Conservation (phyloP, 2,329 filamentous ascomycete genomes). For the Botrytis paeoniae region DNA sequence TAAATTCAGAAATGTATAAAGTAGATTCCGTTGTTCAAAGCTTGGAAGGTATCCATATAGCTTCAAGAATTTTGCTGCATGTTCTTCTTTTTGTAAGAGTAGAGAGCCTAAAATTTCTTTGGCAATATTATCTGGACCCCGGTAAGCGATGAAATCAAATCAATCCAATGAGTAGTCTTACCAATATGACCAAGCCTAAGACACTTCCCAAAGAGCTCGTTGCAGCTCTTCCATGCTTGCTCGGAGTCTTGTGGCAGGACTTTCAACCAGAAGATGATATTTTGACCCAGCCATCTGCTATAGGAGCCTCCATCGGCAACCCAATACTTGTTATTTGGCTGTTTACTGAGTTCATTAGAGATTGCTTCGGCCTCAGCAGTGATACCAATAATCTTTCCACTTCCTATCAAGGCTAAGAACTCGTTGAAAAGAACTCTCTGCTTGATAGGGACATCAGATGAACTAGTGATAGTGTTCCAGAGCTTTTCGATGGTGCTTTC, state of each 20-base stretch:
- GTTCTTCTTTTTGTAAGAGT: slow-evolving; percentile 26
- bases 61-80: slow-evolving; percentile 27
- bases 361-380: slow-evolving; percentile 52
- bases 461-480: slow-evolving; percentile 43
- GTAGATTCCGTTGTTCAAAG: slow-evolving; percentile 36
- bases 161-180: slow-evolving; percentile 18
- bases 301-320: slow-evolving; percentile 35
- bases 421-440: slow-evolving; percentile 61
- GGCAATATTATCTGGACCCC: slow-evolving; percentile 30
- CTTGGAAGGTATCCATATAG: slow-evolving; percentile 31
- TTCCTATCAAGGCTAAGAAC: slow-evolving; percentile 54
- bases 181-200: slow-evolving; percentile 37
- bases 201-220: slow-evolving; percentile 35
- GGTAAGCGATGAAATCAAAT: slow-evolving; percentile 19
- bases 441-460: slow-evolving; percentile 40
- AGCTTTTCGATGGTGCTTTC: slow-evolving; percentile 44
- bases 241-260: slow-evolving; percentile 25
- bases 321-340: slow-evolving; percentile 33
- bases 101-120: slow-evolving; percentile 31
- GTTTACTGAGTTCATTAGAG: slow-evolving; percentile 36
- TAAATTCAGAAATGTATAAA: slow-evolving; percentile 32
- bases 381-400: slow-evolving; percentile 57
- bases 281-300: slow-evolving; percentile 36
- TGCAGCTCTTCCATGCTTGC: slow-evolving; percentile 31
- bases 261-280: slow-evolving; percentile 33